Conservation (phyloP, 805 yeast species). For the Myxozyma nipponensis region DNA sequence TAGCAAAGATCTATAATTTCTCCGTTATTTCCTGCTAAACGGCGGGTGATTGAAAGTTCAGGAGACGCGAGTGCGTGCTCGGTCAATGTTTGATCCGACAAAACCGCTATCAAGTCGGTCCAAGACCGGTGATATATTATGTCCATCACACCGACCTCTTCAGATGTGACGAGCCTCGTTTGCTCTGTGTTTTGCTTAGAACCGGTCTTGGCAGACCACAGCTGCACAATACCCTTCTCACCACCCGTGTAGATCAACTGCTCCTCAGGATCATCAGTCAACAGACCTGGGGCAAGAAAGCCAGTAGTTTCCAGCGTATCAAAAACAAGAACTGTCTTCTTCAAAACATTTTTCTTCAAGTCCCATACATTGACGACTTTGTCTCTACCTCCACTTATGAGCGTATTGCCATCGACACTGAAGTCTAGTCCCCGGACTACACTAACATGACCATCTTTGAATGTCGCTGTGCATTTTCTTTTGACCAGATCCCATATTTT, state of each 20-base stretch:
- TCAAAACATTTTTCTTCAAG: conserved; percentile 50
- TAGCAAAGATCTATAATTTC: conserved; percentile 85
- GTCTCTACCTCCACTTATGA: conserved; percentile 88
- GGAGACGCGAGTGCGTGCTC: conserved; percentile 41
- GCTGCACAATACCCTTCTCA: conserved; percentile 59
- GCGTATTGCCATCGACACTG: conserved; percentile 46
- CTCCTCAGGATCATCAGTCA: conserved; percentile 3
- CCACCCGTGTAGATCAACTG: conserved; percentile 68
- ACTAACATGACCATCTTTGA: conserved; percentile 61
- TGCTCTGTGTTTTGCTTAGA: conserved; percentile 44
- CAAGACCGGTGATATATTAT: conserved; percentile 36
- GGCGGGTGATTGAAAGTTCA: conserved; percentile 44
- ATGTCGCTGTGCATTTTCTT: conserved; percentile 59
- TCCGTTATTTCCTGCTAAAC: conserved; percentile 91
- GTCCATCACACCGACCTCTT: conserved; percentile 69
- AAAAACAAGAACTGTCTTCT: conserved; percentile 64
- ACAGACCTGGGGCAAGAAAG: conserved; percentile 30
- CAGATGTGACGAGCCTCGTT: conserved; percentile 47
- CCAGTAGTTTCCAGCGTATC: conserved; percentile 46
- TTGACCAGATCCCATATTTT: conserved; percentile 64
- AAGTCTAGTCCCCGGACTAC: conserved; percentile 86
- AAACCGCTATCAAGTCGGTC: conserved; percentile 46
- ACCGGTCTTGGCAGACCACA: conserved; percentile 58
- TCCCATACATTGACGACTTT: conserved; percentile 62
- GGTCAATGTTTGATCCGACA: conserved; percentile 81